phyloP scores from a whole-genome alignment of 371 early-diverging fungal species.

The Syncephalastrum monosporum region DNA sequence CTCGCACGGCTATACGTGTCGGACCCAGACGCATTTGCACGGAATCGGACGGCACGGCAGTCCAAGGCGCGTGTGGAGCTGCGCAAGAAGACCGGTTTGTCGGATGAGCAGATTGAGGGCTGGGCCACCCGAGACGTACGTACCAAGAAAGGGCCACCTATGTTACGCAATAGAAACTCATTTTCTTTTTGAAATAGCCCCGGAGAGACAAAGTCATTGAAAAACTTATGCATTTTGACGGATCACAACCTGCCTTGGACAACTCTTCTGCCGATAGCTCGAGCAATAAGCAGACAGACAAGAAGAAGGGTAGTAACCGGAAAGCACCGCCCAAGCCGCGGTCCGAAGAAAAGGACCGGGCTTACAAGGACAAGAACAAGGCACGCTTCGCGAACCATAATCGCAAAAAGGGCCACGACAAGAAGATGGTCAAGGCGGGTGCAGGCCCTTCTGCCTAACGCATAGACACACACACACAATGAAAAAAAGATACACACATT shows the following conservation, averaged over 20 bases:
- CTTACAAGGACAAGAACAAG: conserved; percentile 63
- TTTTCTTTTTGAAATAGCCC: conserved; percentile 45
- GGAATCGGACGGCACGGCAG: conserved; percentile 57
- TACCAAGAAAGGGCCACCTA: conserved; percentile 8
- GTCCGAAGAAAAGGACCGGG: conserved; percentile 19
- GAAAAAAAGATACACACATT: too few relatives aligned
- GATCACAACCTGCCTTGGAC: conserved; percentile 18
- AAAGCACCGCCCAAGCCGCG: conserved; percentile 17
- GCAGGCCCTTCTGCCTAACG: background rate
- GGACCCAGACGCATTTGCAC: conserved; percentile 60
- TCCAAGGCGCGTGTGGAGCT: conserved; percentile 60
- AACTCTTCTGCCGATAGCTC: conserved; percentile 9
- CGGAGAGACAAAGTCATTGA: conserved; percentile 60
- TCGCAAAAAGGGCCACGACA: conserved; percentile 64
- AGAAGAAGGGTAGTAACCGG: conserved; percentile 12
- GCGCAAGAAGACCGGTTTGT: conserved; percentile 67
- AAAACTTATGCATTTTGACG: conserved; percentile 57
- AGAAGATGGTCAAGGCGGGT: conserved; percentile 50
- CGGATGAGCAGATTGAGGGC: conserved; percentile 92
- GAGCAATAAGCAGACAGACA: conserved; percentile 7
- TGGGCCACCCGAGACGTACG: conserved; percentile 86
- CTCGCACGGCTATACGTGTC: conserved; percentile 54
- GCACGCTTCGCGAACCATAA: conserved; percentile 66
- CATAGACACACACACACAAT: too few relatives aligned
- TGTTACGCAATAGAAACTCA: background rate